Base-by-base conservation (phyloP, 2,329 filamentous ascomycete genomes). In the Fusarium penzigii region DNA sequence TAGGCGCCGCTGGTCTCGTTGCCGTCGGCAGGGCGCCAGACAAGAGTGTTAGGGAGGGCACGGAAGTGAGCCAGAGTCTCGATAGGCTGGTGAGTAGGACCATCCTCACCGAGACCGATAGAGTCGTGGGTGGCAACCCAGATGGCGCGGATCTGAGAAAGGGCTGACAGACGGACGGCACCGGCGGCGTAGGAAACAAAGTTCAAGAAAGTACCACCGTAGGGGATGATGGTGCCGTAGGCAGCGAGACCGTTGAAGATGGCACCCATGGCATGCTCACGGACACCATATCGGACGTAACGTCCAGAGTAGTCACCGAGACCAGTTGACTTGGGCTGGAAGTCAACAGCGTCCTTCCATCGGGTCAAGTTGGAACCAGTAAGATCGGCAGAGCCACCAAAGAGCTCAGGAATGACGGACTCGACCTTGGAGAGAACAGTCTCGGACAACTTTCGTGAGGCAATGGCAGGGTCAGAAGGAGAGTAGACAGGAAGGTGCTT, bases 41-140 rank as follows among this genome's bases (percentile, higher is more conserved):
- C 93, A 90, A 97, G 96, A 83, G 89, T 90, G 88, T 99, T 99
- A 71, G 94, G 94, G 66, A 97, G 85, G 62, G 94, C 94, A 74
- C 94, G 93, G 91, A 97, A 97, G 80, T 97, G 94, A 55, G 92
- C 89, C 59, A 97, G 86, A 42, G 92, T 96, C 86, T 99, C 94
- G 66, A 99, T 96, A 74, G 94, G 94, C 84, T 99, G 94, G 80
- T 99, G 94, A 52, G 94, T 99, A 65, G 94, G 93, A 59, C 94
- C 94, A 71, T 99, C 94, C 81, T 99, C 94, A 77, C 94, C 94
- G 65, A 97, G 90, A 82, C 94, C 94, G 68, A 99, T 99, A 62
- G 93, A 97, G 84, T 97, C 93, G 84, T 97, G 93, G 65, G 93
- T 97, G 69, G 94, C 93, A 66, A 97, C 84, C 87, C 94, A 96